Evolutionary conservation across 352 stramenopile genomes (phyloP).

Genomic region (Blastocystis sp.): DNA sequence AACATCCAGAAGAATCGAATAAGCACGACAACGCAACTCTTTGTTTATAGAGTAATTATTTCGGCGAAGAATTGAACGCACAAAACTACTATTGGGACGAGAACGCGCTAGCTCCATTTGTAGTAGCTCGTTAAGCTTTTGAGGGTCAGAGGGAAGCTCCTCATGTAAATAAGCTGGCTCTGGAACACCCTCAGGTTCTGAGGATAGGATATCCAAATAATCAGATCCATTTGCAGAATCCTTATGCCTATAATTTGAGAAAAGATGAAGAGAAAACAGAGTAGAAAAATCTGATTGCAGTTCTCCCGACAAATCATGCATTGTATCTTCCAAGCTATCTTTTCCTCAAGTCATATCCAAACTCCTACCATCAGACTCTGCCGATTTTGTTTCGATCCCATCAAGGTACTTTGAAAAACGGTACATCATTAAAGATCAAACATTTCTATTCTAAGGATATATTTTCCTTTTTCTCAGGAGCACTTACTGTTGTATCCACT

Average conservation of each 20-base stretch:
- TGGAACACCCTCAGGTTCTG: background rate
- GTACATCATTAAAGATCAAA: background rate
- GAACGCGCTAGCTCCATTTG: background rate
- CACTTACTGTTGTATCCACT: background rate
- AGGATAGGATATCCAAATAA: too few species aligned
- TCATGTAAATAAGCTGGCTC: background rate
- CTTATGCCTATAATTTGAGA: background rate
- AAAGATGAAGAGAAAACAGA: background rate
- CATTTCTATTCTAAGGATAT: background rate
- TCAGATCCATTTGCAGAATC: background rate
- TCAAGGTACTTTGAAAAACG: constrained; percentile 34
- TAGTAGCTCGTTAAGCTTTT: background rate
- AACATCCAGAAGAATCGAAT: constrained; percentile 4
- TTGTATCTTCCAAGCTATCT: constrained; percentile 19
- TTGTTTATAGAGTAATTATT: background rate
- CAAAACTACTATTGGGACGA: background rate
- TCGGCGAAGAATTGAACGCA: background rate
- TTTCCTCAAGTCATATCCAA: background rate
- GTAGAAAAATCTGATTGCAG: background rate
- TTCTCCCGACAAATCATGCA: constrained; percentile 40
- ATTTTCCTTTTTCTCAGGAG: constrained; percentile 48
- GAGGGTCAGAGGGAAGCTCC: background rate
- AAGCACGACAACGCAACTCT: background rate
- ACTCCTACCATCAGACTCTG: background rate
- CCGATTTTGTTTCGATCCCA: background rate